These are phyloP conservation scores for Pulveroboletus sp. DNA, from an alignment of 768 basidiomycete species.

Conservation along the genomic window DNA sequence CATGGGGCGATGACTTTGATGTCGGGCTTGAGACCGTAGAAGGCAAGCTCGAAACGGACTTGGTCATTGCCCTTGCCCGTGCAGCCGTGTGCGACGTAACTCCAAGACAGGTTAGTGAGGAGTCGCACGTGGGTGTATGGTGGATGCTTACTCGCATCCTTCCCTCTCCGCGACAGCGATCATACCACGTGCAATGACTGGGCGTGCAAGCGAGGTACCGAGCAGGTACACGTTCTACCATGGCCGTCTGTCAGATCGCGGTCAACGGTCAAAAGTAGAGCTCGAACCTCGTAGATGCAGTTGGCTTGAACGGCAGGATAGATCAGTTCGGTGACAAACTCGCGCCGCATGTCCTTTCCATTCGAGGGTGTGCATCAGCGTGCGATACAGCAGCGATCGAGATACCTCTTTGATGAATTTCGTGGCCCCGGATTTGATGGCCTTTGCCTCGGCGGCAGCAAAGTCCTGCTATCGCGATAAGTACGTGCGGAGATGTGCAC, in stretches of 20 bases:
- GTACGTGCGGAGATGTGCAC: background rate
- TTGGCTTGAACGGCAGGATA: slow-evolving; percentile 99
- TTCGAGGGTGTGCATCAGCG: background rate
- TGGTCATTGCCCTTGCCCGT: slow-evolving; percentile 99
- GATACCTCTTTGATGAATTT: slow-evolving; percentile 88
- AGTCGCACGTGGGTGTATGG: background rate
- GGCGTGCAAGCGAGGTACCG: slow-evolving; percentile 95
- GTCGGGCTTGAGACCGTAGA: slow-evolving; percentile 96
- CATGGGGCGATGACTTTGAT: slow-evolving; percentile 99
- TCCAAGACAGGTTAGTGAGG: slow-evolving; percentile 28
- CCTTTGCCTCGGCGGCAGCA: slow-evolving; percentile 85
- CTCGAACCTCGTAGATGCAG: slow-evolving; percentile 89
- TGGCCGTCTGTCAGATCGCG: background rate
- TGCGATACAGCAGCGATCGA: background rate
- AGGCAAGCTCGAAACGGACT: slow-evolving; percentile 97
- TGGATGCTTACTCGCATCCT: slow-evolving; percentile 82
- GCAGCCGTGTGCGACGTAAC: slow-evolving; percentile 96
- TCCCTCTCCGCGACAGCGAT: slow-evolving; percentile 87
- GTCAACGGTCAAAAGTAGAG: background rate
- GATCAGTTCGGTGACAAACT: slow-evolving; percentile 94
- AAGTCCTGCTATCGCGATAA: slow-evolving; percentile 63
- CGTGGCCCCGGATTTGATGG: slow-evolving; percentile 86
- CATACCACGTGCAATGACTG: slow-evolving; percentile 99
- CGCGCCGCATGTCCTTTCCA: slow-evolving; percentile 83
- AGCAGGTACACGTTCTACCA: slow-evolving; percentile 89